Conservation (phyloP, 106 monocot species). For the Dendrobium chrysotoxum region DNA sequence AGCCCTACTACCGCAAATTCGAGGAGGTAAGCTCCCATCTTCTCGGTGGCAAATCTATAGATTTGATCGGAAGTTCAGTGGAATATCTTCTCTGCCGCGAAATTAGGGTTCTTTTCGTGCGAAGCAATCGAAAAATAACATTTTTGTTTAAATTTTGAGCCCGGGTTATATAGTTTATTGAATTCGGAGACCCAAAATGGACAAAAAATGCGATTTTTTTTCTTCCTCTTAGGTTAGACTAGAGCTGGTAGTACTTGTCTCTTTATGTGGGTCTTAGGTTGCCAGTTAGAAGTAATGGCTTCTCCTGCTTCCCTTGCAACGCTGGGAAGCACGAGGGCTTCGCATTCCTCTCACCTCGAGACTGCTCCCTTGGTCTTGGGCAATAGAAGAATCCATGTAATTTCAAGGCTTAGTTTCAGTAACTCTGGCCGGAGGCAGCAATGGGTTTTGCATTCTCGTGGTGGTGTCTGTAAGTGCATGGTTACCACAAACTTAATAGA, state of each 20-base stretch:
- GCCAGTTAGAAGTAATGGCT: slow-evolving; percentile 29
- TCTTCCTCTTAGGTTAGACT: neutral
- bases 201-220: slow-evolving; percentile 18
- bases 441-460: slow-evolving; percentile 20
- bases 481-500: slow-evolving; percentile 58
- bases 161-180: neutral
- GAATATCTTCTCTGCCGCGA: neutral
- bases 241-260: neutral
- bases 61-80: neutral
- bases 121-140: neutral
- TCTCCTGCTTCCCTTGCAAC: slow-evolving; percentile 78
- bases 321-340: slow-evolving; percentile 56
- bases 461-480: slow-evolving; percentile 52
- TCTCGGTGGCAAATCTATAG: too few relatives aligned
- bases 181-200: neutral
- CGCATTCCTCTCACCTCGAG: slow-evolving; percentile 26
- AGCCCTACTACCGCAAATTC: neutral
- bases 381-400: slow-evolving; percentile 36
- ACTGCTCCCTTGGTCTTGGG: slow-evolving; percentile 18
- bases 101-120: neutral
- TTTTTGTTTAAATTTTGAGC: neutral
- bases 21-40: neutral
- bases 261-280: slow-evolving; percentile 9
- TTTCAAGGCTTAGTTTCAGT: slow-evolving; percentile 48
- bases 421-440: slow-evolving; percentile 12